These are phyloP conservation scores for Fraxinus velutina DNA, from an alignment of 305 asterid species.

Conservation along the genomic window DNA sequence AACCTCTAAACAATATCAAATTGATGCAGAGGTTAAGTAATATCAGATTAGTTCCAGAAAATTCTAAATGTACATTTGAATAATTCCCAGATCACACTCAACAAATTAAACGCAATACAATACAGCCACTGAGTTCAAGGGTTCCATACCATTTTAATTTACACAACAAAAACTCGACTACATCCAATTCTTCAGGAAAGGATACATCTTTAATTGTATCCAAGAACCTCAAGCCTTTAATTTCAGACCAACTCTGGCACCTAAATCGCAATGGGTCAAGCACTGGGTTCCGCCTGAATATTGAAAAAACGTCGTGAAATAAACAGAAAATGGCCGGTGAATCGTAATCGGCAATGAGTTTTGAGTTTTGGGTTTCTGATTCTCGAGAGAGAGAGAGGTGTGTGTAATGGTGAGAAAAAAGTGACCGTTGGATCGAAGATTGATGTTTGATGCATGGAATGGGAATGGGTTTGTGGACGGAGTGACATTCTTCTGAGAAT, in stretches of 20 bases:
- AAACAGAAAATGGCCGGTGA: neutral
- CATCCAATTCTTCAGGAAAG: constrained; percentile 21
- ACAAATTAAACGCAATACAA: neutral
- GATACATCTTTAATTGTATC: constrained; percentile 23
- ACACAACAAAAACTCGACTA: constrained; percentile 21
- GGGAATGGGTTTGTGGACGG: constrained; percentile 38
- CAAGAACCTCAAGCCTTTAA: constrained; percentile 17
- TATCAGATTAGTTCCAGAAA: neutral
- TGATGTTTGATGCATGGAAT: constrained; percentile 30
- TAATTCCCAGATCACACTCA: neutral
- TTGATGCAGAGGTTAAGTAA: neutral
- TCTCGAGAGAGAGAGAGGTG: constrained; percentile 12
- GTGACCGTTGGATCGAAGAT: constrained; percentile 39
- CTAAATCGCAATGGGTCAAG: constrained; percentile 9
- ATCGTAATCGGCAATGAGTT: neutral
- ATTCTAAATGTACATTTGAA: neutral
- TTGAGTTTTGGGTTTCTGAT: constrained; percentile 32
- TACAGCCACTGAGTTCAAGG: neutral
- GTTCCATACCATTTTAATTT: constrained; percentile 38
- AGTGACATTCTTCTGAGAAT: constrained; percentile 37
- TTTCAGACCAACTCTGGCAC: constrained; percentile 15
- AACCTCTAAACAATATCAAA: neutral
- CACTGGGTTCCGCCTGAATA: constrained; percentile 27
- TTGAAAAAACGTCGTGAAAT: constrained; percentile 16
- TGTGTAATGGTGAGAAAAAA: constrained; percentile 24